phyloP scores from a whole-genome alignment of 352 stramenopile species.

The Aphanomyces stellatus region DNA sequence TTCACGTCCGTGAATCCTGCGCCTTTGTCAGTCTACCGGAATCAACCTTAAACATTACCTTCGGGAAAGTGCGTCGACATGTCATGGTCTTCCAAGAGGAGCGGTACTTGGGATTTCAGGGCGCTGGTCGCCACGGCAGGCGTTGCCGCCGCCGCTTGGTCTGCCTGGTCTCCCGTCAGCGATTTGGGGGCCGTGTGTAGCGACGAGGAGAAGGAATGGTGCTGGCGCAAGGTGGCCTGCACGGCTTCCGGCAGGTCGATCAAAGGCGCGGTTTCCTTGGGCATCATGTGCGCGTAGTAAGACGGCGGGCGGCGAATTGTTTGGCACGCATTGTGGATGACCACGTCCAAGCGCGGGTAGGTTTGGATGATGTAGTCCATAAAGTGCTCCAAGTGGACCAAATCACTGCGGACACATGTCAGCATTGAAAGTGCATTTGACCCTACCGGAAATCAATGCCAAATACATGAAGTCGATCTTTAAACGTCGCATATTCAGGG shows the following conservation, averaged over 20 bases:
- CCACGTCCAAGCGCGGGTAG: slow-evolving; percentile 90
- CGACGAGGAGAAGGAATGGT: slow-evolving; percentile 65
- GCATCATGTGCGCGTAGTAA: slow-evolving; percentile 90
- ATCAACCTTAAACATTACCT: slow-evolving; percentile 28
- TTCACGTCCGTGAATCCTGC: slow-evolving; percentile 83
- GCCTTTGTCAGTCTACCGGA: not conserved
- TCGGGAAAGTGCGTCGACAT: slow-evolving; percentile 46
- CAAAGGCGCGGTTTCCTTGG: slow-evolving; percentile 71
- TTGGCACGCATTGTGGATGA: slow-evolving; percentile 98
- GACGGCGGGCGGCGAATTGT: slow-evolving; percentile 89
- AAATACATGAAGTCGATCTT: slow-evolving; percentile 91
- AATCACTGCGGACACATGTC: slow-evolving; percentile 33
- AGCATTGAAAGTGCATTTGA: not conserved
- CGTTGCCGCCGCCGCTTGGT: not conserved
- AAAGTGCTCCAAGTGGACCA: slow-evolving; percentile 94
- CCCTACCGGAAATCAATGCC: slow-evolving; percentile 88
- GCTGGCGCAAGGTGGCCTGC: slow-evolving; percentile 66
- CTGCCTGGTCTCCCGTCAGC: not conserved
- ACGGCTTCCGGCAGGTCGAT: slow-evolving; percentile 41
- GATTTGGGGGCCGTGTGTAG: slow-evolving; percentile 20
- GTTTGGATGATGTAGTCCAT: slow-evolving; percentile 73
- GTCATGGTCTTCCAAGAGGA: slow-evolving; percentile 49
- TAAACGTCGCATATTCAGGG: slow-evolving; percentile 89
- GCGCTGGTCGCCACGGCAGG: slow-evolving; percentile 45
- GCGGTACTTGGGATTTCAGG: slow-evolving; percentile 71